Evolutionary conservation across 768 basidiomycete species (phyloP).

Genomic region (Dendrothele bispora): DNA sequence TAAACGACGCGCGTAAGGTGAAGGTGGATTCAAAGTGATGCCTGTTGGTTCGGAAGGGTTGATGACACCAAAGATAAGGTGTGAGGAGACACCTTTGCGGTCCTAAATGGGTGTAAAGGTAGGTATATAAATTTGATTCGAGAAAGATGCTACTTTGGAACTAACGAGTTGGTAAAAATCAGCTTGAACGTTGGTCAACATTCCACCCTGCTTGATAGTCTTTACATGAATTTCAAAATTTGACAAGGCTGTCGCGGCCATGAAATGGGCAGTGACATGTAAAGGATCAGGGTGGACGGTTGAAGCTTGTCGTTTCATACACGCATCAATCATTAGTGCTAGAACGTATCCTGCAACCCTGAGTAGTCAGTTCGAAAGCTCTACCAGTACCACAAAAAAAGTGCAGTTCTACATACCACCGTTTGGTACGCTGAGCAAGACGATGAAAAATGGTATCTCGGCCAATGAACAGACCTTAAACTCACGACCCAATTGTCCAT

Average conservation of each 20-base stretch:
- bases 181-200: conserved; percentile 56
- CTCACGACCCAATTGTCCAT: conserved; percentile 11
- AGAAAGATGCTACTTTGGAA: conserved; percentile 7
- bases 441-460: no score
- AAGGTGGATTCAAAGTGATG: conserved; percentile 47
- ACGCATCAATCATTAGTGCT: conserved; percentile 54
- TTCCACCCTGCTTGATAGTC: conserved; percentile 47
- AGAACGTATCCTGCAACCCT: conserved; percentile 62
- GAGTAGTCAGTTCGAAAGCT: no score
- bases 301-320: conserved; percentile 46
- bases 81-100: conserved; percentile 45
- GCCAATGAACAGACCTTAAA: no score
- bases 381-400: background rate
- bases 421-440: background rate
- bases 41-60: conserved; percentile 26
- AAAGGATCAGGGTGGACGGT: conserved; percentile 55
- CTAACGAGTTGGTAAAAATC: conserved; percentile 59
- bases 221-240: conserved; percentile 49
- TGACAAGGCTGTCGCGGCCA: conserved; percentile 40
- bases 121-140: no score
- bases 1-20: conserved; percentile 57
- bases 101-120: conserved; percentile 30
- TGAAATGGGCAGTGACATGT: conserved; percentile 60
- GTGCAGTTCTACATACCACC: background rate
- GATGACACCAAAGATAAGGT: conserved; percentile 57